Evolutionary conservation across 148 eudicot species (phyloP).

Genomic region (Dysphania ambrosioides): DNA sequence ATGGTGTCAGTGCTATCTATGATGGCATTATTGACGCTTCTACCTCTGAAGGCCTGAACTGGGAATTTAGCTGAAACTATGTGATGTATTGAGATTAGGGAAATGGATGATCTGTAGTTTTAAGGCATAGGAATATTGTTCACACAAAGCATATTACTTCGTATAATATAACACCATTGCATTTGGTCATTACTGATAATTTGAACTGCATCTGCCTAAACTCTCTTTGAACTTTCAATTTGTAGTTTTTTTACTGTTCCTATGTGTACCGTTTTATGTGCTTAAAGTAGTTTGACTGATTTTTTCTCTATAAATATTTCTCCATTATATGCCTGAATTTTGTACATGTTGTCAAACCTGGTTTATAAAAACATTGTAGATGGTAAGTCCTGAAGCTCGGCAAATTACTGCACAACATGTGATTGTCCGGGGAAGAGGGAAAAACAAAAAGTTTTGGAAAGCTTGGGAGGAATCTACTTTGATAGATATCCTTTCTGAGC

Average conservation of each 20-base stretch:
- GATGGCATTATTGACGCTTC: neutral
- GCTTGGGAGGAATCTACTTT: constrained; percentile 17
- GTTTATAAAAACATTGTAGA: constrained; percentile 1
- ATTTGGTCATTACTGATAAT: no score
- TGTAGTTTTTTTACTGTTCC: neutral
- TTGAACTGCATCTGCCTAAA: neutral
- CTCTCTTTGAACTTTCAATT: neutral
- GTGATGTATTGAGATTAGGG: neutral
- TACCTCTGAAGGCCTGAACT: neutral
- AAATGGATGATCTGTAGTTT: neutral
- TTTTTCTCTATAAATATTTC: neutral
- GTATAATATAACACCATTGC: no score
- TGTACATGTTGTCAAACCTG: neutral
- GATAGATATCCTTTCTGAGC: constrained; percentile 15
- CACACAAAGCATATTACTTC: neutral
- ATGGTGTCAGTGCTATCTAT: neutral
- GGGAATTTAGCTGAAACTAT: neutral
- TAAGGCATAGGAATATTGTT: no score
- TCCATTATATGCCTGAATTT: neutral
- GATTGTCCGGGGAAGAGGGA: constrained; percentile 20
- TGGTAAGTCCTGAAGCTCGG: constrained; percentile 20
- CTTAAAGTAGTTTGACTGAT: neutral
- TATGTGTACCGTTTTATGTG: neutral
- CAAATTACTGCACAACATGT: constrained; percentile 13
- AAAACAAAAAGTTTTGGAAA: constrained; percentile 29